Percentiles rank a stretch among this genome's conserved stretches.
phyloP scores from a whole-genome alignment of 1,139 yeast genomes.

The Geotrichum australiense region DNA sequence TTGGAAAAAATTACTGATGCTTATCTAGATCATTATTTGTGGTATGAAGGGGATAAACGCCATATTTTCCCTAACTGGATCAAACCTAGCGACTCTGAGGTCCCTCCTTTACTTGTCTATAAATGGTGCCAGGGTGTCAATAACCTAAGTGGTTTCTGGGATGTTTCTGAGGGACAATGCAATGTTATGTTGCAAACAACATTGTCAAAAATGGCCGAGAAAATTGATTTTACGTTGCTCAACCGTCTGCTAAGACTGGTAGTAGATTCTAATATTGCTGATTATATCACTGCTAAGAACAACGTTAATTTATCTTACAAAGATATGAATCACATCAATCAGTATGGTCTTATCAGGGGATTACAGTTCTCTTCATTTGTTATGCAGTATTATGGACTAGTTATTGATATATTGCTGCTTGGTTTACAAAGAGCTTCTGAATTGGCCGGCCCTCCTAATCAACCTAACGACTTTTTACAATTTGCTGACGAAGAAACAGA shows the following conservation, averaged over 20 bases:
- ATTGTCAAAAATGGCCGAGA: constrained; percentile 66
- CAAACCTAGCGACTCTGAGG: constrained; percentile 90
- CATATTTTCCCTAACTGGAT: constrained; percentile 92
- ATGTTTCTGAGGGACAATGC: constrained; percentile 61
- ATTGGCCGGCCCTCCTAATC: constrained; percentile 63
- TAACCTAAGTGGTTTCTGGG: constrained; percentile 74
- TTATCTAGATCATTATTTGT: constrained; percentile 85
- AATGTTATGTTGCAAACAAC: constrained; percentile 80
- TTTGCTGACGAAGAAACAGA: constrained; percentile 56
- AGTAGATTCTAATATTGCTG: constrained; percentile 89
- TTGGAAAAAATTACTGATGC: constrained; percentile 95
- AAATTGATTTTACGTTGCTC: constrained; percentile 78
- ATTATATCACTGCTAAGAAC: constrained; percentile 87
- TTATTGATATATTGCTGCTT: constrained; percentile 69
- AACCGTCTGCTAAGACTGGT: constrained; percentile 74
- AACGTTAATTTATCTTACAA: constrained; percentile 77
- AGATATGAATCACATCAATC: constrained; percentile 92
- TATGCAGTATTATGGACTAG: constrained; percentile 82
- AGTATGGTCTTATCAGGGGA: constrained; percentile 82
- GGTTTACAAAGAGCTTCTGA: constrained; percentile 87
- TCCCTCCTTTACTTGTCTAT: constrained; percentile 84
- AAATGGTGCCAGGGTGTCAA: constrained; percentile 97
- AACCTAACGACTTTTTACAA: constrained; percentile 74
- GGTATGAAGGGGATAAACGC: constrained; percentile 92
- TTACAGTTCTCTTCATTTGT: constrained; percentile 86